These are phyloP conservation scores for Phialemonium atrogriseum DNA, from an alignment of 2,329 filamentous ascomycete genomes.

Conservation along the genomic window DNA sequence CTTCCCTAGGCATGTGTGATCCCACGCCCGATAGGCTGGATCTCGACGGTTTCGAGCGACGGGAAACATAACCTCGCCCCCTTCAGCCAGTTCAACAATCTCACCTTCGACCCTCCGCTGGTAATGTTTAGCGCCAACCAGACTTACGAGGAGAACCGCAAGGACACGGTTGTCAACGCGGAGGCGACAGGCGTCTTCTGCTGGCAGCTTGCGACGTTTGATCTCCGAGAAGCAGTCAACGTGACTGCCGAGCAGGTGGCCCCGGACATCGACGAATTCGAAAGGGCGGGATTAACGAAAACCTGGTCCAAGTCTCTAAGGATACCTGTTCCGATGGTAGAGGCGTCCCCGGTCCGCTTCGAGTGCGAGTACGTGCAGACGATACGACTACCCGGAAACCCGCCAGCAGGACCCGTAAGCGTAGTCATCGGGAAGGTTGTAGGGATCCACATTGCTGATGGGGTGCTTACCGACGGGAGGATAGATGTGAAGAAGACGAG, in stretches of 20 bases:
- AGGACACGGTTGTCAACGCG: slow-evolving; percentile 49
- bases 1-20: slow-evolving; percentile 44
- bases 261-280: slow-evolving; percentile 46
- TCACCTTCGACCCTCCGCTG: slow-evolving; percentile 54
- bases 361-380: slow-evolving; percentile 50
- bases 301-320: slow-evolving; percentile 25
- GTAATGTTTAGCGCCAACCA: slow-evolving; percentile 56
- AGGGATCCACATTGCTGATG: slow-evolving; percentile 47
- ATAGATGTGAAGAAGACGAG: slow-evolving; percentile 47
- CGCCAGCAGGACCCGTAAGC: slow-evolving; percentile 49
- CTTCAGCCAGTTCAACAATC: slow-evolving; percentile 55
- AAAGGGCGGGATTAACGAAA: slow-evolving; percentile 38
- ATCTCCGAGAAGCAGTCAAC: slow-evolving; percentile 47
- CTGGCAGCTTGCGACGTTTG: slow-evolving; percentile 52
- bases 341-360: slow-evolving; percentile 45
- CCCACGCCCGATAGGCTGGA: slow-evolving; percentile 56
- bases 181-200: slow-evolving; percentile 47
- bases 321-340: slow-evolving; percentile 40
- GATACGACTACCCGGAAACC: slow-evolving; percentile 44
- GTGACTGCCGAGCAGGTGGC: slow-evolving; percentile 40
- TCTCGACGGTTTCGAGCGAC: slow-evolving; percentile 41
- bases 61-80: slow-evolving; percentile 48
- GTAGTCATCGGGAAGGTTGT: slow-evolving; percentile 49
- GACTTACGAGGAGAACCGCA: slow-evolving; percentile 33
- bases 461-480: slow-evolving; percentile 43